Base-by-base conservation (phyloP, 352 stramenopile species). In the Globisporangium nagaii region DNA sequence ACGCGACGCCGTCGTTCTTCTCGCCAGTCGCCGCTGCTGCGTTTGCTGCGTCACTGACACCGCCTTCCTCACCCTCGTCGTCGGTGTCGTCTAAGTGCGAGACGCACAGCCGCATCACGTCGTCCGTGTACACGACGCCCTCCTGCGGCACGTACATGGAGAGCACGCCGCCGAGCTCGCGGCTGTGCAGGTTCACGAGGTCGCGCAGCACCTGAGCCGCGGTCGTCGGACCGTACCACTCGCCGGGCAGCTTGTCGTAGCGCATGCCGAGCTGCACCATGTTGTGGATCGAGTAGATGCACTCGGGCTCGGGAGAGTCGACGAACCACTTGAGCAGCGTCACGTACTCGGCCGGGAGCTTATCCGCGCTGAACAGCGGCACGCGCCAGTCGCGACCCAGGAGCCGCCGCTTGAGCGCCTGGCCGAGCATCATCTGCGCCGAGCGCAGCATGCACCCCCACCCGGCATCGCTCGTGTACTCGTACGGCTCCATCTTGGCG, bases 381-480 rank as follows among this genome's bases (percentile, higher is more conserved):
- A 77, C 54, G 9, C 47, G 50, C 71, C 71, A 90, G 12, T 84
- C 59, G 3, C 70, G 61, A 0, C 77, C 75, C n/a, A 89, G 46
- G 4, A 92, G 53, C 51, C 90, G 78, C 15, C 93, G 72, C 63
- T 95, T 73, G 9, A 98, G 69, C 8, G 88, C 87, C 56, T 98
- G 83, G 0, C 75, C 82, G 19, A 98, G 70, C 63, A 98, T 70
- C 93, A 98, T 98, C 63, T 98, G 93, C 20, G 92, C 93, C 28
- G 86, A 94, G 24, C 95, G 87, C 40, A 98, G 67, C 95, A 98
- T 98, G 63, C 95, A 98, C 24, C 95, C 95, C 93, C 93, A 98
- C 20, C 95, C 95, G 0, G 91, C 91, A 72, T 98, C 93, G 24
- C 78, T 94, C 13, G 79, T 97, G 65, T 75, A 82, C 12, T 88